These are phyloP conservation scores for Metschnikowia dekortorum DNA, from an alignment of 805 yeast species.

Conservation along the genomic window DNA sequence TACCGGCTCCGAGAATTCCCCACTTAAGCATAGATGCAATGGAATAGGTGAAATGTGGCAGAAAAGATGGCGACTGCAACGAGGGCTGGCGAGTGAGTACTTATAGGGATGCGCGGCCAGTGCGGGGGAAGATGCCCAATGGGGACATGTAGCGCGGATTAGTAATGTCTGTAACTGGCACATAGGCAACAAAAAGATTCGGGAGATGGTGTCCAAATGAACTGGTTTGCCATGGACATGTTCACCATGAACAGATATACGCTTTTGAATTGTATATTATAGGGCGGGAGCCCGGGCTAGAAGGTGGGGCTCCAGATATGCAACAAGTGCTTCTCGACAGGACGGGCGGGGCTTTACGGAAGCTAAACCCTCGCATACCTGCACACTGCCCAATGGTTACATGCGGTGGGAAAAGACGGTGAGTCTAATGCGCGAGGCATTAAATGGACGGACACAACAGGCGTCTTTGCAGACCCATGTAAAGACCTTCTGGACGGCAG, in stretches of 20 bases:
- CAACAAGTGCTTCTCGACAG: not conserved
- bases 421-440: not conserved
- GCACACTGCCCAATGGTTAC: not conserved
- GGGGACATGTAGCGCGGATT: not conserved
- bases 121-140: not conserved
- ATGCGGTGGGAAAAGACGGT: no score
- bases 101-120: not conserved
- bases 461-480: no score
- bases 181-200: not conserved
- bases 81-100: not conserved
- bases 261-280: no score
- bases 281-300: not conserved
- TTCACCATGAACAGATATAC: no score
- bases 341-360: not conserved
- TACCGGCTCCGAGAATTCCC: conserved; percentile 51
- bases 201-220: not conserved
- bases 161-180: not conserved
- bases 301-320: not conserved
- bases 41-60: not conserved
- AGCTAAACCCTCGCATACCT: not conserved
- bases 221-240: no score
- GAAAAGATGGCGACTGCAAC: not conserved
- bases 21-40: conserved; percentile 24
- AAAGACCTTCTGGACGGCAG: no score
- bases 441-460: no score